phyloP scores from a whole-genome alignment of 768 basidiomycete genomes.

The Artomyces pyxidatus region DNA sequence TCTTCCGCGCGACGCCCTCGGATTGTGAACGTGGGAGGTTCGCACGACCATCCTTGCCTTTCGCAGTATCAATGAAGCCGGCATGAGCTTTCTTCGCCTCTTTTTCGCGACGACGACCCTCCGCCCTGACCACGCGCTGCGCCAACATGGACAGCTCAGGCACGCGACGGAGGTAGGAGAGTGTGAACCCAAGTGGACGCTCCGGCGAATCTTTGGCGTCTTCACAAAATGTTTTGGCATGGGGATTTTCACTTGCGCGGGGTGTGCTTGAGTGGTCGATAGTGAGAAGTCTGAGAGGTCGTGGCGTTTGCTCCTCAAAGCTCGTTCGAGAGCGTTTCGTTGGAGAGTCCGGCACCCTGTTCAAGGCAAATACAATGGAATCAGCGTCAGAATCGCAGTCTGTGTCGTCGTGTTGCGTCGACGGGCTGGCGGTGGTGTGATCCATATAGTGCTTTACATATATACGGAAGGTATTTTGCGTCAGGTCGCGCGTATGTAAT shows the following conservation, averaged over 20 bases:
- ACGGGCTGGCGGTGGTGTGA: constrained; percentile 29
- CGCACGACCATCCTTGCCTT: not conserved
- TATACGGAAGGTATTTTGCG: constrained; percentile 60
- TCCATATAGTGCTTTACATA: constrained; percentile 80
- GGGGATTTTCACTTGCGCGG: not conserved
- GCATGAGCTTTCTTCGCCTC: constrained; percentile 39
- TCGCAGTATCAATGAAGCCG: constrained; percentile 11
- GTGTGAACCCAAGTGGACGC: constrained; percentile 34
- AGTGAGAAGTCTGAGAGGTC: constrained; percentile 8
- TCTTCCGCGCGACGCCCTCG: constrained; percentile 26
- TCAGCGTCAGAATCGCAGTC: constrained; percentile 5
- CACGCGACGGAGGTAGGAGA: constrained; percentile 71
- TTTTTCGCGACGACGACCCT: constrained; percentile 43
- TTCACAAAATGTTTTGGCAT: not conserved
- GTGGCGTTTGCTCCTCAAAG: constrained; percentile 21
- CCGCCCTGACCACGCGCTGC: constrained; percentile 53
- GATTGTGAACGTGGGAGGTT: not conserved
- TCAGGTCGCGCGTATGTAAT: constrained; percentile 59
- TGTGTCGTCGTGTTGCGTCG: not conserved
- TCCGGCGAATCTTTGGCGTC: not conserved
- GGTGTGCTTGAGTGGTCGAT: not conserved
- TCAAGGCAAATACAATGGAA: not conserved
- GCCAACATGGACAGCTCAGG: constrained; percentile 65
- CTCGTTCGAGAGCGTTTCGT: constrained; percentile 23
- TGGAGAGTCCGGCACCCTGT: constrained; percentile 24